Percentiles rank a stretch among this genome's conserved stretches.
phyloP scores from a whole-genome alignment of 306 rosid species.

The Citrullus colocynthis region DNA sequence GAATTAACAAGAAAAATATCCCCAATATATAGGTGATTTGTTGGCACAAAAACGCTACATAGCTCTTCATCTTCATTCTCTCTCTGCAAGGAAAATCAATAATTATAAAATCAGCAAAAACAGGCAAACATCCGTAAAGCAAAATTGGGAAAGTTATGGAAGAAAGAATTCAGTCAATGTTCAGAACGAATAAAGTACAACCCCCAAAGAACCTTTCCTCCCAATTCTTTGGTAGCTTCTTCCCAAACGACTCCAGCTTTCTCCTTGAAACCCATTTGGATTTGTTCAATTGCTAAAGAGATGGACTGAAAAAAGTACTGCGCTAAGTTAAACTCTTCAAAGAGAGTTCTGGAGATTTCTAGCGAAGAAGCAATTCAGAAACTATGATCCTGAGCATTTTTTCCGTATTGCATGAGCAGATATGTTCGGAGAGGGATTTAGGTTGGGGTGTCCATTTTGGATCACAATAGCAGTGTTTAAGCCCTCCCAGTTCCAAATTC shows the following conservation, averaged over 20 bases:
- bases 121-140: background rate
- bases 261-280: background rate
- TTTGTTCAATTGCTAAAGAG: background rate
- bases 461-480: background rate
- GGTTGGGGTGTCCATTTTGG: background rate
- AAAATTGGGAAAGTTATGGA: background rate
- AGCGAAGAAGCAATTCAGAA: background rate
- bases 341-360: background rate
- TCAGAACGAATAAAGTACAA: background rate
- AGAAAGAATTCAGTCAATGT: background rate
- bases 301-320: background rate
- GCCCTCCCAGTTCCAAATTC: background rate
- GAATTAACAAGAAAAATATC: constrained; percentile 65
- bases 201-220: background rate
- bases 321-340: background rate
- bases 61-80: constrained; percentile 79
- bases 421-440: background rate
- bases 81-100: constrained; percentile 28
- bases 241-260: background rate
- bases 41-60: constrained; percentile 86
- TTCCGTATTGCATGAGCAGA: background rate
- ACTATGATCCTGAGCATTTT: background rate
- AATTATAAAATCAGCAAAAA: background rate
- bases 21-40: constrained; percentile 82
- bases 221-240: background rate